These are phyloP conservation scores for Tetracladium marchalianum DNA, from an alignment of 495 filamentous ascomycete genomes.

Conservation along the genomic window DNA sequence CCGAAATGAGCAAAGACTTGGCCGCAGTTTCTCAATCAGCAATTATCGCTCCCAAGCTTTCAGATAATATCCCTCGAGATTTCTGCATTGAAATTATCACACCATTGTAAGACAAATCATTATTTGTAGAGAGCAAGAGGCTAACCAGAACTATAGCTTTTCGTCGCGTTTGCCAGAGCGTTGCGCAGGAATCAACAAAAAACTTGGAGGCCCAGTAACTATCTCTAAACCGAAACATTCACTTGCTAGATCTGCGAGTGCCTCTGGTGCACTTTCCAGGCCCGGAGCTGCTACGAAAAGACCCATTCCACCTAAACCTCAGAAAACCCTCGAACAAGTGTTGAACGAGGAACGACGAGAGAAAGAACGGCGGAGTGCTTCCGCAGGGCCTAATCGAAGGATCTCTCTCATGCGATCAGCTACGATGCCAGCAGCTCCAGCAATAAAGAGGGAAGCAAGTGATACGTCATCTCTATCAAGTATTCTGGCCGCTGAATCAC, in stretches of 20 bases:
- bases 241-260: conserved; percentile 28
- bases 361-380: conserved; percentile 24
- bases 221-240: conserved; percentile 51
- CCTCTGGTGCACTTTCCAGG: conserved; percentile 20
- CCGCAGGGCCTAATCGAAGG: conserved; percentile 36
- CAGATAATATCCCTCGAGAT: conserved; percentile 34
- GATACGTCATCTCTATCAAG: conserved; percentile 42
- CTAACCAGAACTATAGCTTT: conserved; percentile 44
- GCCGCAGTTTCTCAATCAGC: background rate
- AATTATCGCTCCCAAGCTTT: conserved; percentile 1
- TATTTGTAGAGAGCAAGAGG: conserved; percentile 5
- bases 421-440: conserved; percentile 46
- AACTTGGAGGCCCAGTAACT: conserved; percentile 68
- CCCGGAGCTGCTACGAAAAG: conserved; percentile 51
- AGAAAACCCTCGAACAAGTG: conserved; percentile 56
- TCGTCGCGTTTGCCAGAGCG: conserved; percentile 71
- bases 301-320: conserved; percentile 36
- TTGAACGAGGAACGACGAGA: conserved; percentile 50
- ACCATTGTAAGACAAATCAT: conserved; percentile 57
- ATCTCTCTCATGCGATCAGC: conserved; percentile 61
- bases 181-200: conserved; percentile 70
- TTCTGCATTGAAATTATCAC: conserved; percentile 92
- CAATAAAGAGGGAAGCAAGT: conserved; percentile 55
- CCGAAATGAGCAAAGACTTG: conserved; percentile 24
- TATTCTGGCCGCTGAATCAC: conserved; percentile 31